A percentile compares a stretch with the other conserved stretches of the same genome.
These are phyloP conservation scores for Colletotrichum salicis DNA, from an alignment of 2,329 filamentous ascomycete genomes.

Conservation along the genomic window DNA sequence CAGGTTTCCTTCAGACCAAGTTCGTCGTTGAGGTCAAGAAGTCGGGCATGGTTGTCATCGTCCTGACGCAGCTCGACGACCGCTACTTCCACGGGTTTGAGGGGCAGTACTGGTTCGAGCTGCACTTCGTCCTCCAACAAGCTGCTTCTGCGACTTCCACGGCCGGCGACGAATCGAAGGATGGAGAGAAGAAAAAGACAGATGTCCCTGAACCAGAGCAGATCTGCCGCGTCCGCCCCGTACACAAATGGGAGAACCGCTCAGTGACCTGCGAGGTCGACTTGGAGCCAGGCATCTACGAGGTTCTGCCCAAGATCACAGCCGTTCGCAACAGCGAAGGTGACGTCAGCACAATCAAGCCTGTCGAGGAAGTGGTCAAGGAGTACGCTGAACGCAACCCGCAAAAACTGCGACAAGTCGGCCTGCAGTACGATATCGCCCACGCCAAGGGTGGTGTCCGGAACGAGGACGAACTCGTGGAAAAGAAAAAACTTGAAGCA, in stretches of 20 bases:
- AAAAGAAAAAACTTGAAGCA: conserved; percentile 40
- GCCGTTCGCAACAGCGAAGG: conserved; percentile 56
- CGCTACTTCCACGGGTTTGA: conserved; percentile 58
- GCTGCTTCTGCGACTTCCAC: conserved; percentile 20
- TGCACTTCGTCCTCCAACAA: conserved; percentile 57
- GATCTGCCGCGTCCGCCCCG: conserved; percentile 47
- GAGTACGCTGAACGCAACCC: conserved; percentile 57
- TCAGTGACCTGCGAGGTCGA: conserved; percentile 78
- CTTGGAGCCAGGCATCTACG: conserved; percentile 75
- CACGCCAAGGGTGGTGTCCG: conserved; percentile 67
- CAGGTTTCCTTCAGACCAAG: conserved; percentile 56
- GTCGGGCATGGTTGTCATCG: conserved; percentile 54
- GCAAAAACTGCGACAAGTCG: conserved; percentile 72
- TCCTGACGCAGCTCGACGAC: conserved; percentile 57
- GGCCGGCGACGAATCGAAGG: background rate
- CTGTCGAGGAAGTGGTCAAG: conserved; percentile 70
- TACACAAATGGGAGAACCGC: conserved; percentile 60
- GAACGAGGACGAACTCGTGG: conserved; percentile 56
- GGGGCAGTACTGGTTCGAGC: conserved; percentile 54
- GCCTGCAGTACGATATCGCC: conserved; percentile 69
- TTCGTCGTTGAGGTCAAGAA: conserved; percentile 55
- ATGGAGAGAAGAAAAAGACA: background rate
- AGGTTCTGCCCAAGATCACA: conserved; percentile 75
- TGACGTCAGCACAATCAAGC: conserved; percentile 43
- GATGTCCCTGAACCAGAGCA: conserved; percentile 41